Evolutionary conservation across 768 basidiomycete species (phyloP).

Genomic region (Pulveroboletus sp.): DNA sequence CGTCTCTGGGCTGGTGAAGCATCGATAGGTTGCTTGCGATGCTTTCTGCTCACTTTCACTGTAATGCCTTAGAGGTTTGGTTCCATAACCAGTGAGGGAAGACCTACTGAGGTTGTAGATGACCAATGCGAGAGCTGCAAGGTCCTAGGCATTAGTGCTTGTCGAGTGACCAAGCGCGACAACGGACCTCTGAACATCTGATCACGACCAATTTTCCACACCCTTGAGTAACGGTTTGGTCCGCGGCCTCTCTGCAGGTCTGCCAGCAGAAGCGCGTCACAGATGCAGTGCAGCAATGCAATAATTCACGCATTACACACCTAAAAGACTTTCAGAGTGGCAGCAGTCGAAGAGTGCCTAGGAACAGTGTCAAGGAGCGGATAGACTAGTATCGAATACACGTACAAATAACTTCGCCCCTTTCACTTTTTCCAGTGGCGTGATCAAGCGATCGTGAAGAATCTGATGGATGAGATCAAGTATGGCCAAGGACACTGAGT

Average conservation of each 20-base stretch:
- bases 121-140: constrained; percentile 5
- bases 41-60: constrained; percentile 10
- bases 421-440: constrained; percentile 16
- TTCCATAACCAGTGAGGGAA: neutral
- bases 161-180: neutral
- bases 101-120: constrained; percentile 9
- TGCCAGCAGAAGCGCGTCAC: neutral
- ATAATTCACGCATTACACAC: constrained; percentile 5
- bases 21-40: no score
- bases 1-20: neutral
- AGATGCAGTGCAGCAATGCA: neutral
- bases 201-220: constrained; percentile 12
- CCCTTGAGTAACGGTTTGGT: constrained; percentile 15
- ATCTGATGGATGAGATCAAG: constrained; percentile 8
- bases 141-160: neutral
- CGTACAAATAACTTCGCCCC: constrained; percentile 19
- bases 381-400: neutral
- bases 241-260: constrained; percentile 15
- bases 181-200: constrained; percentile 15
- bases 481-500: neutral
- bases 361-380: neutral
- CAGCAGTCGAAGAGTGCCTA: constrained; percentile 30
- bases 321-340: constrained; percentile 25
- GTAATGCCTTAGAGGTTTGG: neutral
- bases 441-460: constrained; percentile 18